Evolutionary conservation across 202 grass and related monocot species (phyloP), one percentile per base, ranked within the genome.

Genomic region (Cymbopogon flexuosus): DNA sequence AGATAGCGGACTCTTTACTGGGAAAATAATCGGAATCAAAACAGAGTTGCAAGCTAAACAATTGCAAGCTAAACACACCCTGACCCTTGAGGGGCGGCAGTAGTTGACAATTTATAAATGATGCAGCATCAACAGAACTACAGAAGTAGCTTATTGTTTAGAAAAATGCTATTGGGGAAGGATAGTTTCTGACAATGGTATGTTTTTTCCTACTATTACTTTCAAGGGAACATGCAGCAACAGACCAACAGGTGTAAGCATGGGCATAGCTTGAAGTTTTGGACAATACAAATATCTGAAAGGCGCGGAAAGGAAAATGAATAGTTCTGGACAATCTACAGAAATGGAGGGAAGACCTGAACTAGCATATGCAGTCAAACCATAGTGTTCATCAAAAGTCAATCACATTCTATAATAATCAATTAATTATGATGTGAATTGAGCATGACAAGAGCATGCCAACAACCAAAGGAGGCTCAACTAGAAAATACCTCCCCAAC

Each of bases 391-490:
- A 0, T 29, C 0, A 36, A 18, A 72, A 67, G 73, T 68, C 72
- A 61, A 82, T n/a, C 52, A 56, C 68, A 82, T 3, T 68, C 18
- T 46, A 51, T 42, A 24, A 11, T 12, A 5, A 60, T 23, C 21
- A 27, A 56, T 21, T 2, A 73, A 68, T 77, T 8, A 16, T 78
- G 2, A 35, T 0, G 36, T 18, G 8, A 61, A 82, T 73, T 46
- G n/a, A 67, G 36, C 58, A 37, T 14, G 72, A 41, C 54, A 85
- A 79, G 33, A 45, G 41, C 65, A 37, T 23, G 72, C 41, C 54
- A 85, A 82, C 78, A 77, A 77, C 41, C 77, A 73, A 73, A 77
- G 73, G 67, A 41, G 30, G 9, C 51, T 69, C 27, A 75, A 62
- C 69, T 62, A 86, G 13, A 86, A 74, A 85, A 63, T 52, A 2